A percentile compares a stretch with the other conserved stretches of the same genome.
Conservation (phyloP, 1,139 yeast species). For the Diutina sp. region DNA sequence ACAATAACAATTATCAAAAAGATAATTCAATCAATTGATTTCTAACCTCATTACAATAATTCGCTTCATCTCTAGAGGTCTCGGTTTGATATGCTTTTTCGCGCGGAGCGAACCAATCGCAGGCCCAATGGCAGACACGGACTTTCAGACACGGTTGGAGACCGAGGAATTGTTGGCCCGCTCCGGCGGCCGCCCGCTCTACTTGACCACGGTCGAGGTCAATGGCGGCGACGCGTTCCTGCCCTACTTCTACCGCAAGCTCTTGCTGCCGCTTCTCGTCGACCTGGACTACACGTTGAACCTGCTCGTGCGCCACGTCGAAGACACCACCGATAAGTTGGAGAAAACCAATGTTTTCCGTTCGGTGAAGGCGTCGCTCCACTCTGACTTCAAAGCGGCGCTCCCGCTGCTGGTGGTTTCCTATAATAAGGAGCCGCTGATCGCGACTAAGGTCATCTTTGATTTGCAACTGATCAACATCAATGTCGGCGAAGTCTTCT, state of each 20-base stretch:
- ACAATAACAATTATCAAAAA: no score
- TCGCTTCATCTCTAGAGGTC: no score
- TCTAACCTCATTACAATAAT: no score
- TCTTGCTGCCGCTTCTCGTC: constrained; percentile 30
- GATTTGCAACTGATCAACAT: constrained; percentile 22
- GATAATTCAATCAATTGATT: no score
- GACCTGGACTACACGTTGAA: constrained; percentile 33
- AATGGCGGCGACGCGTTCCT: constrained; percentile 38
- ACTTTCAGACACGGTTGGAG: constrained; percentile 16
- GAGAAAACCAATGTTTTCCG: constrained; percentile 33
- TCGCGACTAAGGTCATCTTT: constrained; percentile 26
- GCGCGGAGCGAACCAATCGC: background rate
- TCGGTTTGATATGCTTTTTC: background rate
- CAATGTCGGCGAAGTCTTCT: constrained; percentile 22
- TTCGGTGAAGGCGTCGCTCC: constrained; percentile 18
- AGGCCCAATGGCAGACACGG: constrained; percentile 4
- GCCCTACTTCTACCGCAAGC: constrained; percentile 29
- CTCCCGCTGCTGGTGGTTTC: constrained; percentile 13
- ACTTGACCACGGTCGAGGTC: constrained; percentile 32
- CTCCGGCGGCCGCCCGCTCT: constrained; percentile 29
- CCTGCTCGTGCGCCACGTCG: constrained; percentile 21
- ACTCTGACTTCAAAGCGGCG: constrained; percentile 19
- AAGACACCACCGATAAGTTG: constrained; percentile 16
- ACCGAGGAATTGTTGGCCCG: constrained; percentile 20
- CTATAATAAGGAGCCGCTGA: constrained; percentile 24